Evolutionary conservation across 192 early-diverging fungal genomes (phyloP), one percentile per base, ranked within the genome.

Genomic region (Spizellomyces punctatus): DNA sequence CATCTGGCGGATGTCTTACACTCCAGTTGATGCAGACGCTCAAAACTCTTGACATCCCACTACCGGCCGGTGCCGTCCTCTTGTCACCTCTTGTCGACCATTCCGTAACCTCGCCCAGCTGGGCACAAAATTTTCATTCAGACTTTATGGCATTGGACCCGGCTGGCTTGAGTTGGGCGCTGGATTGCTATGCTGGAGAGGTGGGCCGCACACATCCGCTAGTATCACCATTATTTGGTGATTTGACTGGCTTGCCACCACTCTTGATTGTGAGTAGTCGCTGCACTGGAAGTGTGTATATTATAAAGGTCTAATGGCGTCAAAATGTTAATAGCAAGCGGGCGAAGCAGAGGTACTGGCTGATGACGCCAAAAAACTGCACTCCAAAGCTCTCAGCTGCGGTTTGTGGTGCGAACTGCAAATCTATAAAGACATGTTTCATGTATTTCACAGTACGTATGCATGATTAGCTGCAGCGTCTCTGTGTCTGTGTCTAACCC

Each of bases 61-160:
- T 82, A 45, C 84, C 88, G 8, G 80, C 75, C 6, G 89, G 85
- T 4, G 73, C 80, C 0, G 80, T 91, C 49, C 69, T 79, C 10
- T 57, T 86, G 36, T 90, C 88, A 49, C 91, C 91, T 21, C 92
- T 90, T 90, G 21, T 74, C 46, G 85, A 86, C 69, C 67, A 83
- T 12, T 80, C 82, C 10, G 80, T 82, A 57, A 81, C 81, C 3
- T 55, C 73, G 71, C 82, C 85, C 6, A 76, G 77, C 42, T 82
- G 79, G 70, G 42, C 58, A 5, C 68, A 63, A 43, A 79, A 81
- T 58, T 58, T 58, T 54, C 27, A 47, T 6, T 76, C 54, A 61
- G 79, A 85, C 63, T 73, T 76, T 22, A 36, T 81, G 9, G 46
- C 79, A 8, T 64, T 81, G 10, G 79, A 81, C 47, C 74, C 78